phyloP scores from a whole-genome alignment of 1,139 yeast genomes.

The Geotrichum reessii region DNA sequence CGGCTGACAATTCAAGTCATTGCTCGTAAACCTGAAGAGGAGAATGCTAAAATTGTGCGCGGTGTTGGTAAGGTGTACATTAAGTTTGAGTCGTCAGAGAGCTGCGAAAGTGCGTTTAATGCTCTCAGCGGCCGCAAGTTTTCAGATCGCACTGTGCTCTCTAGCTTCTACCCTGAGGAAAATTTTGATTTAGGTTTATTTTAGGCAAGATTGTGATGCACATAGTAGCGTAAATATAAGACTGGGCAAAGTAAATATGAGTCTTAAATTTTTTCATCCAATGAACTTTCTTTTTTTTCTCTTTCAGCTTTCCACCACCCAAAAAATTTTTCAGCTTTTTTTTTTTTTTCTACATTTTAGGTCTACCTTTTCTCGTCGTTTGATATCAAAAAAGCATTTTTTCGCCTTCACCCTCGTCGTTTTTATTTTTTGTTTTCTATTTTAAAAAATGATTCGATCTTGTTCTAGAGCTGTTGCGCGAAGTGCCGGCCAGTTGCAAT shows the following conservation, averaged over 20 bases:
- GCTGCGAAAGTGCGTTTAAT: slow-evolving; percentile 54
- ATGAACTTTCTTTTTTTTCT: neutral
- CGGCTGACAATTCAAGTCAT: slow-evolving; percentile 31
- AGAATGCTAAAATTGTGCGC: slow-evolving; percentile 35
- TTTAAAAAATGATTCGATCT: neutral
- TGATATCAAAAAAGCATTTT: neutral
- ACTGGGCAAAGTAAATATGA: neutral
- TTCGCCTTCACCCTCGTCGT: too few relatives aligned
- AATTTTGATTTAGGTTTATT: slow-evolving; percentile 41
- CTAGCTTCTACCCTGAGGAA: slow-evolving; percentile 53
- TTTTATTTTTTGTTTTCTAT: neutral
- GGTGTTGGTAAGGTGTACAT: slow-evolving; percentile 72
- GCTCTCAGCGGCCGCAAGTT: slow-evolving; percentile 65
- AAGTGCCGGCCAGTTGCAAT: neutral
- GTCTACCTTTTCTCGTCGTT: neutral
- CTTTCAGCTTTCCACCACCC: neutral
- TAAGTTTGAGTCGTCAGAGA: slow-evolving; percentile 50
- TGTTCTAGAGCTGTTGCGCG: neutral
- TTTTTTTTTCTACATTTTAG: neutral
- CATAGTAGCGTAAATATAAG: neutral
- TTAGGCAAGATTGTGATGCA: slow-evolving; percentile 17
- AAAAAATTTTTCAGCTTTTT: neutral
- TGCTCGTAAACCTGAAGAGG: slow-evolving; percentile 2
- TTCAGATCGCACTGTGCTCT: slow-evolving; percentile 63
- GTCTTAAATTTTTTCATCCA: neutral